These are phyloP conservation scores for Microbotryum lychnidis-dioicae DNA, from an alignment of 1,284 basidiomycete genomes.

Conservation along the genomic window DNA sequence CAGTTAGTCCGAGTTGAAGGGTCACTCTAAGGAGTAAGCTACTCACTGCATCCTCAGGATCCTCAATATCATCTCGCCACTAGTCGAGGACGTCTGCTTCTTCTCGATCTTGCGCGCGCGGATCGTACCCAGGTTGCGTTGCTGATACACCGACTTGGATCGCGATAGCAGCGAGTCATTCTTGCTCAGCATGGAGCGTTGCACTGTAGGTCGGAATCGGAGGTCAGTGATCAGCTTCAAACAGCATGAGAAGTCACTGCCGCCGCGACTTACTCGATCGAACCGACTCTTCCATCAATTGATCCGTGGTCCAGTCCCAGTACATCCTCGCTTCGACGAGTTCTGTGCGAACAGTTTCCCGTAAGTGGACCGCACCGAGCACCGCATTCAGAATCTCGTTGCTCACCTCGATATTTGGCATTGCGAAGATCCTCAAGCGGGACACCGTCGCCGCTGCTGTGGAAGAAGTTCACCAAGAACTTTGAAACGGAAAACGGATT, in stretches of 20 bases:
- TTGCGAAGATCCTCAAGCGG: slow-evolving; percentile 85
- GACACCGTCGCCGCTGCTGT: slow-evolving; percentile 79
- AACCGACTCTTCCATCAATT: slow-evolving; percentile 28
- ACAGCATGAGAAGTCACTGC: neutral
- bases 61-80: slow-evolving; percentile 79
- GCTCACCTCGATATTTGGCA: slow-evolving; percentile 72
- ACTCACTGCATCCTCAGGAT: slow-evolving; percentile 67
- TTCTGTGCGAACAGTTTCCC: slow-evolving; percentile 38
- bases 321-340: slow-evolving; percentile 81
- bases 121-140: slow-evolving; percentile 86
- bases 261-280: slow-evolving; percentile 12
- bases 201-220: slow-evolving; percentile 10
- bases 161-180: slow-evolving; percentile 55
- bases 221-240: slow-evolving; percentile 17
- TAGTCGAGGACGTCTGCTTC: slow-evolving; percentile 56
- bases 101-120: slow-evolving; percentile 89
- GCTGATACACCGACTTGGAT: slow-evolving; percentile 83
- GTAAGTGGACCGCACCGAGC: slow-evolving; percentile 2
- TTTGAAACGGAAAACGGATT: slow-evolving; percentile 37
- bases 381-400: slow-evolving; percentile 15
- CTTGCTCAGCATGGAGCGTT: slow-evolving; percentile 49
- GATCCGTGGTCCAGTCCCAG: slow-evolving; percentile 78
- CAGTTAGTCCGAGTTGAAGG: neutral
- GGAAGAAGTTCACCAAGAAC: slow-evolving; percentile 92
- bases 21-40: slow-evolving; percentile 7